Conservation (phyloP, 345 rosid genomes). For the Populus deltoides region DNA sequence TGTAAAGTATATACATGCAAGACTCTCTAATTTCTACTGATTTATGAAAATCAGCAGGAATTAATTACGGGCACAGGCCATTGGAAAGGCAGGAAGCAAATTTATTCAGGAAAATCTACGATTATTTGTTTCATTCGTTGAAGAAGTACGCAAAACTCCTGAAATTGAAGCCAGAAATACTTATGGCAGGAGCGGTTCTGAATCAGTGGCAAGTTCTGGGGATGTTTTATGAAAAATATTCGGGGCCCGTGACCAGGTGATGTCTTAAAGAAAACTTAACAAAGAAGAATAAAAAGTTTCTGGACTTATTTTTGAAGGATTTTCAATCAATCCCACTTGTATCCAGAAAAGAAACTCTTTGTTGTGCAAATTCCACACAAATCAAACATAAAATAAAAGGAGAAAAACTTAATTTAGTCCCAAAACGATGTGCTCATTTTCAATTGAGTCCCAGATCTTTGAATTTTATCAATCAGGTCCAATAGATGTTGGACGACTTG, state of each 20-base stretch:
- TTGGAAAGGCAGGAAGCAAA: slow-evolving; percentile 37
- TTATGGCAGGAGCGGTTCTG: slow-evolving; percentile 41
- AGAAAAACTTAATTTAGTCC: too few relatives aligned
- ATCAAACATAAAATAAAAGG: too few relatives aligned
- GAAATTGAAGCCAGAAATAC: slow-evolving; percentile 35
- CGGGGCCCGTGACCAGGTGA: too few relatives aligned
- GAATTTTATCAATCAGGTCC: too few relatives aligned
- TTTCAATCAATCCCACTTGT: too few relatives aligned
- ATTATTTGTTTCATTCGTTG: slow-evolving; percentile 47
- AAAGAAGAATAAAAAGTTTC: too few relatives aligned
- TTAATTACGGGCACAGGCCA: slow-evolving; percentile 30
- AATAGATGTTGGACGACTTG: too few relatives aligned
- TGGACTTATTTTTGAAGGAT: too few relatives aligned
- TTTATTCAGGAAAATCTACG: slow-evolving; percentile 20
- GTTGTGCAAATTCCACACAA: too few relatives aligned
- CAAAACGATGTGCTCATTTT: too few relatives aligned
- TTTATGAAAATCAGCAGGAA: not conserved
- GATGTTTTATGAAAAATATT: slow-evolving; percentile 24
- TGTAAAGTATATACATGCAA: slow-evolving; percentile 7
- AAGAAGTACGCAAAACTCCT: slow-evolving; percentile 43
- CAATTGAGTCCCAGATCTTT: too few relatives aligned
- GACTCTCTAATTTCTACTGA: not conserved
- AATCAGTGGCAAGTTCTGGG: slow-evolving; percentile 41
- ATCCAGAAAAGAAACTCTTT: not conserved
- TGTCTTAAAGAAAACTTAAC: too few relatives aligned